phyloP scores from a whole-genome alignment of 306 rosid genomes.

The Fragaria vesca region DNA sequence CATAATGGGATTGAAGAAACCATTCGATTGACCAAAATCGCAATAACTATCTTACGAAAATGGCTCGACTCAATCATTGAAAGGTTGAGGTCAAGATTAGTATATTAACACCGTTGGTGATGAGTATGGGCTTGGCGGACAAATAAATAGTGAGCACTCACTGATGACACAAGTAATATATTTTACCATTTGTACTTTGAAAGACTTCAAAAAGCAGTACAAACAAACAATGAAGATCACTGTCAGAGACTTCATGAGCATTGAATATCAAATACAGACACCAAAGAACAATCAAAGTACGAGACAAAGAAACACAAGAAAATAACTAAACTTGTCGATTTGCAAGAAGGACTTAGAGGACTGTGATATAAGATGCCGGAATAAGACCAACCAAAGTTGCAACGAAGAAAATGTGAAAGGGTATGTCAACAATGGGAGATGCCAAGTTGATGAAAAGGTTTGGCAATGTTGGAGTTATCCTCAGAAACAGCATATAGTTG shows the following conservation, averaged over 20 bases:
- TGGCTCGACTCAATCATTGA: not conserved
- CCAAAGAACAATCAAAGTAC: not conserved
- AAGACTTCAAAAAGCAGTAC: not conserved
- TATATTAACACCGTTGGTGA: not conserved
- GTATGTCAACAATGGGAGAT: constrained; percentile 93
- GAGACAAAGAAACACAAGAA: not conserved
- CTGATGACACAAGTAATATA: not conserved
- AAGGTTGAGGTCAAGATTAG: not conserved
- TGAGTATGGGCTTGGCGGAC: not conserved
- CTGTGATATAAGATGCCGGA: constrained; percentile 52
- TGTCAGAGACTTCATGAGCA: not conserved
- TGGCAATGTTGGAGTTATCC: constrained; percentile 94
- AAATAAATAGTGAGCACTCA: not conserved
- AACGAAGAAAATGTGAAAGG: constrained; percentile 83
- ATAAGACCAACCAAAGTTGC: constrained; percentile 87
- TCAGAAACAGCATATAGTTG: constrained; percentile 94
- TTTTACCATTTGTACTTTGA: not conserved
- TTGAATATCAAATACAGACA: not conserved
- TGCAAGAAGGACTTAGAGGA: constrained; percentile 35
- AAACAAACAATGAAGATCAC: not conserved
- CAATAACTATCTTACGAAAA: not conserved
- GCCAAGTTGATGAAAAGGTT: constrained; percentile 98
- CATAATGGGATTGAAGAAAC: not conserved
- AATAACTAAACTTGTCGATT: not conserved
- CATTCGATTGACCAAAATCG: not conserved